Base-by-base conservation (phyloP, 2,329 filamentous ascomycete species). In the Aspergillus caelatus region DNA sequence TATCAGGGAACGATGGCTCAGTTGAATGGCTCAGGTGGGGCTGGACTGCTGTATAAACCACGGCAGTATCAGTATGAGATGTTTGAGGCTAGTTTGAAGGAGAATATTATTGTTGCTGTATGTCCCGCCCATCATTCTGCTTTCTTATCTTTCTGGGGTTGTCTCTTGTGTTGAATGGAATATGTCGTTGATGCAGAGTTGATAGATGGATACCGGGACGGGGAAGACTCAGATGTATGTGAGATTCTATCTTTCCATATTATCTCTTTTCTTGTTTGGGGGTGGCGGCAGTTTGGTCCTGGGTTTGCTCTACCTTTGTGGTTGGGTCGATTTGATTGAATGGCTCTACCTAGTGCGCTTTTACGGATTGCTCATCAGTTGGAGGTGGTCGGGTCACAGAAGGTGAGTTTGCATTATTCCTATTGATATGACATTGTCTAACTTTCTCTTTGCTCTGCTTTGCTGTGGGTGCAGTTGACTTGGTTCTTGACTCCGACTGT, bases 401-500 rank as follows among this genome's bases (percentile, higher is more conserved):
- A 91, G 80, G 88, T 89, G 70, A 64, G 74, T n/a, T 16, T 30
- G 26, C 36, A 4, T 48, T 12, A 11, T 46, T n/a, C 6, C 12
- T 28, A n/a, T 21, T 19, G 14, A 16, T 11, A n/a, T 26, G 23
- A 50, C 6, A 34, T 34, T 55, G 28, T 32, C 32, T 21, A 12
- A 41, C n/a, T 14, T 14, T n/a, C 12, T 23, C 43, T 36, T 54
- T 8, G n/a, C 6, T 1, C 7, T 5, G 2, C 16, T 8, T 39
- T 26, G 30, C 5, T 39, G 19, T 10, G 19, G 14, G 1, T 16
- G 5, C 57, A 82, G 80, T 65, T 80, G 21, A 81, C 91, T 11
- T 94, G 91, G 91, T 92, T 94, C 69, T 79, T 92, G 46, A 86
- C 88, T 0, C 90, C 91, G 0, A 93, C 89, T 0, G 84, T 92